Base-by-base conservation (phyloP, 2,329 filamentous ascomycete species). In the Huntiella bhutanensis region DNA sequence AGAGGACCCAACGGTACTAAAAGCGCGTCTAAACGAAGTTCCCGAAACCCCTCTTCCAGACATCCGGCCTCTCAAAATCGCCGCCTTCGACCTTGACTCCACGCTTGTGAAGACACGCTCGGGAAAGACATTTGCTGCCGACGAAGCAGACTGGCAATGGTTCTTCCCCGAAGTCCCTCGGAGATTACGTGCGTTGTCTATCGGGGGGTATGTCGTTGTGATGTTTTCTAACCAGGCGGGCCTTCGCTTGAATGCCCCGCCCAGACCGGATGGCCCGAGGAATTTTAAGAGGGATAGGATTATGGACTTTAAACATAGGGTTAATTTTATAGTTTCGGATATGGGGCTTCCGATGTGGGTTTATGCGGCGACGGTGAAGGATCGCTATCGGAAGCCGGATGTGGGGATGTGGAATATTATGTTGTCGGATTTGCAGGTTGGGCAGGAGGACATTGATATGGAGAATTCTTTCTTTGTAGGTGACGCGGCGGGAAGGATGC, bases 221-320 rank as follows among this genome's bases (percentile, higher is more conserved):
- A 73, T 96, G 41, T 63, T 98, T 43, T 92, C 83, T 51, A 98
- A 98, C 59, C 91, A 98, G 61, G 87, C 71, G 43, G 85, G 82
- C 11, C 68, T 98, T 39, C 80, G 73, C 12, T 65, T 96, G 2
- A 81, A 81, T 52, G 70, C 74, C 13, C 36, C 42, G 8, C 66
- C 80, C 4, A 82, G 81, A 70, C 54, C 53, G 0, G 4, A 10
- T 11, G 41, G 41, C 4, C 10, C 41, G 13, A 43, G 33, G n/a
- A 16, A 16, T 13, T n/a, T 19, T 0, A 33, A 34, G 41, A 15
- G 12, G 17, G 78, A 78, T 49, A 78, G 81, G 52, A 66, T 91
- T 2, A 60, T 66, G 4, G 78, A 77, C n/a, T 94, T 93, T 66
- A 96, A 95, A 59, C 68, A 76, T 46, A 93, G 92, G 56, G 75